Conservation (phyloP, 441 rosid genomes). For the Gossypium davidsonii region DNA sequence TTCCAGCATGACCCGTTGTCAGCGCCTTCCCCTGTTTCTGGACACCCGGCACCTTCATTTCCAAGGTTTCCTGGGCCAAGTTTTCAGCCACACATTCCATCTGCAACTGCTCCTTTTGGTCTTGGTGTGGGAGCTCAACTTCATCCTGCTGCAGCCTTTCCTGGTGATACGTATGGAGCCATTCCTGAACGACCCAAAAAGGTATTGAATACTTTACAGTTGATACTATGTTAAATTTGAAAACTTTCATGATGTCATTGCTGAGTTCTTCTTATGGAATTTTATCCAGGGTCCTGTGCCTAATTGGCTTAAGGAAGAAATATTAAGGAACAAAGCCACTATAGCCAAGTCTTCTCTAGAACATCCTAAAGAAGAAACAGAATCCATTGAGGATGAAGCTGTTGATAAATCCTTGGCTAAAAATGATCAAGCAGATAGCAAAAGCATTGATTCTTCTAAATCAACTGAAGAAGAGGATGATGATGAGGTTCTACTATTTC, state of each 20-base stretch:
- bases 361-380: constrained; percentile 45
- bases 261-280: constrained; percentile 22
- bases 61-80: constrained; percentile 60
- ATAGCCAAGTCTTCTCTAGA: constrained; percentile 54
- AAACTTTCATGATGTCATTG: constrained; percentile 8
- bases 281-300: constrained; percentile 77
- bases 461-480: constrained; percentile 88
- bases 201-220: constrained; percentile 32
- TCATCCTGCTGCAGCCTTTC: constrained; percentile 55
- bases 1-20: constrained; percentile 60
- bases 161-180: constrained; percentile 66
- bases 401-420: constrained; percentile 43
- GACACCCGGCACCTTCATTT: constrained; percentile 59
- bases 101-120: constrained; percentile 49
- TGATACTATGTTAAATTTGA: constrained; percentile 9
- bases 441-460: constrained; percentile 62
- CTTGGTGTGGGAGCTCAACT: constrained; percentile 50
- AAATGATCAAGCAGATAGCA: constrained; percentile 53
- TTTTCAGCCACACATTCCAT: constrained; percentile 49
- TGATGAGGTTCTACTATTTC: constrained; percentile 55
- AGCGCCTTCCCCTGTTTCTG: constrained; percentile 50
- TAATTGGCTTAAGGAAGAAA: constrained; percentile 44
- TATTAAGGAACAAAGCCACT: constrained; percentile 10
- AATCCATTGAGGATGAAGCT: constrained; percentile 55
- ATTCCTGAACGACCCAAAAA: constrained; percentile 75